Evolutionary conservation across 257 asterid genomes (phyloP).

Genomic region (Solanum etuberosum): DNA sequence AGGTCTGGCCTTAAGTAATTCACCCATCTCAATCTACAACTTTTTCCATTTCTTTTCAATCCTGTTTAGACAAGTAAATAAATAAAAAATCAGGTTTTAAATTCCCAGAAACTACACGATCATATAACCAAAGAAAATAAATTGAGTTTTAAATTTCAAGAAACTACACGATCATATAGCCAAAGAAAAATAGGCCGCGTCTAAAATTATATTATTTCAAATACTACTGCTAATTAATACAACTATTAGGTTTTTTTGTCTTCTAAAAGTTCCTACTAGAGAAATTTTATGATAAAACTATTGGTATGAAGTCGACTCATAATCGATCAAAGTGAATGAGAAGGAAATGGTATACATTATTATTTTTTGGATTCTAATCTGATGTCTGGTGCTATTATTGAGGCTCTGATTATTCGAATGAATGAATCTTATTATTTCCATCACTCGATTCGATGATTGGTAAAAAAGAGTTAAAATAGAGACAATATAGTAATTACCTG

Average conservation of each 20-base stretch:
- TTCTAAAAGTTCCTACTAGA: conserved; percentile 5
- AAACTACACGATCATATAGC: not conserved
- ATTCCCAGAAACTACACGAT: not conserved
- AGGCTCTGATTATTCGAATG: not conserved
- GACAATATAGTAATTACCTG: conserved; percentile 25
- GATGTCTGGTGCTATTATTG: not conserved
- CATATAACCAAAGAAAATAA: not conserved
- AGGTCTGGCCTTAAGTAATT: conserved; percentile 53
- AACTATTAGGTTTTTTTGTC: not conserved
- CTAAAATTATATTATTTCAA: not conserved
- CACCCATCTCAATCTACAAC: conserved; percentile 55
- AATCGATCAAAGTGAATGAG: not conserved
- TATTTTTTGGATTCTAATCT: not conserved
- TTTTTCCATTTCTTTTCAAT: conserved; percentile 47
- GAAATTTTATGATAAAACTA: not conserved
- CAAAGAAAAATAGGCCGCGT: not conserved
- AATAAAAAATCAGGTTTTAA: not conserved
- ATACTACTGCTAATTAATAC: not conserved
- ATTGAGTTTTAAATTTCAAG: not conserved
- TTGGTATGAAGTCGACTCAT: not conserved
- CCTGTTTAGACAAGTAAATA: conserved; percentile 2
- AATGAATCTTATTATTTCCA: not conserved
- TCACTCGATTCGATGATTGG: not conserved
- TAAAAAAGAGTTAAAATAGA: not conserved
- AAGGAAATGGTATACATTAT: not conserved